Evolutionary conservation across 306 rosid species (phyloP), one percentile per base, ranked within the genome.

Genomic region (Morella rubra): DNA sequence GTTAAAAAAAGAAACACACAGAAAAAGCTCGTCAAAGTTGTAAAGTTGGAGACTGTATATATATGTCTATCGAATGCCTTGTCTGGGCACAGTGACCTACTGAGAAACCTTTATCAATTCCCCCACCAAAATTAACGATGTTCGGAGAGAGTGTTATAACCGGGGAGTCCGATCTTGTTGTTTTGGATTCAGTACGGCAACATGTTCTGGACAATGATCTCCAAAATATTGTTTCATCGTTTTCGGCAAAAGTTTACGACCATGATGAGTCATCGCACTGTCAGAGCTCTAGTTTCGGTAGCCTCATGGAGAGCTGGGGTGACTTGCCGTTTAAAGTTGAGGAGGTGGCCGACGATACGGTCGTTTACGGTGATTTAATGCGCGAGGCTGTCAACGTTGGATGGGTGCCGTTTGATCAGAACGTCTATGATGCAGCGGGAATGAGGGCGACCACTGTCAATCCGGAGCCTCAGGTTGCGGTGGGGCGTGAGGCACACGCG

Each of bases 241-340:
- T 10, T 11, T 46, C 37, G 5, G 12, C 73, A 27, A 47, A 45
- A 24, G 55, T 13, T 20, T 69, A 22, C 73, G 73, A 47, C 40
- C 20, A 6, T 8, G 18, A 13, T 3, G 4, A 12, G 71, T 47
- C 62, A 1, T n/a, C 27, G 51, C 40, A 16, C 8, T 10, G 44
- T 62, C 66, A 71, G 74, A 70, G 64, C 65, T 62, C 75, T 7
- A 79, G 80, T 58, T 69, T 78, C 46, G 11, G 74, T 15, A 27
- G 22, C n/a, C n/a, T 69, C 9, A 22, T n/a, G 0, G 80, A 78
- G 32, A 74, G n/a, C 50, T 71, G 86, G 77, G 62, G 37, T 5
- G 78, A 66, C 69, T 40, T 72, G 78, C 78, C 75, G 16, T 20
- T 77, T 5, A 55, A 72, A 32, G 53, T 16, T 22, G 79, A 82